These are phyloP conservation scores for Bipolaris victoriae DNA, from an alignment of 2,329 filamentous ascomycete species.

Conservation along the genomic window DNA sequence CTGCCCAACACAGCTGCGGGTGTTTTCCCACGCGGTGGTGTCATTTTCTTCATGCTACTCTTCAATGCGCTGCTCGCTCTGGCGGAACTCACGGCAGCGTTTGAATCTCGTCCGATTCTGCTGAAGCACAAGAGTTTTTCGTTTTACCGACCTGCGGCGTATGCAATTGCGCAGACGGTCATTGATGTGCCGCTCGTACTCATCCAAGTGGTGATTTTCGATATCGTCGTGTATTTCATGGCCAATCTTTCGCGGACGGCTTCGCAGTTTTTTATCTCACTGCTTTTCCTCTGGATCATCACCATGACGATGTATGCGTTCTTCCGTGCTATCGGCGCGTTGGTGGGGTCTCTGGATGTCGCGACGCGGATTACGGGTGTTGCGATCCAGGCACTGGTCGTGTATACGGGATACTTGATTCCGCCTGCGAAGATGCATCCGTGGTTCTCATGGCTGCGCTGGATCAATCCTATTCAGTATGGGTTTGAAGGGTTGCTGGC, in stretches of 20 bases:
- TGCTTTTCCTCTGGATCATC: conserved; percentile 66
- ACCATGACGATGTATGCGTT: conserved; percentile 54
- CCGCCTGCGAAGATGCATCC: conserved; percentile 50
- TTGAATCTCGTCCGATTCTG: conserved; percentile 68
- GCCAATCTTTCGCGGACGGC: conserved; percentile 61
- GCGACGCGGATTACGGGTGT: conserved; percentile 51
- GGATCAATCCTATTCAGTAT: conserved; percentile 67
- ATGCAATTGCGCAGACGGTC: conserved; percentile 63
- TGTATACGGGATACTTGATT: conserved; percentile 51
- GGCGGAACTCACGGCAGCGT: conserved; percentile 66
- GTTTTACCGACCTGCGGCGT: conserved; percentile 69
- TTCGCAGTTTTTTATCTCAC: conserved; percentile 67
- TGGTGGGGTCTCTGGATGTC: conserved; percentile 45
- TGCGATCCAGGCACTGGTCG: conserved; percentile 49
- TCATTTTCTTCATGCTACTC: conserved; percentile 65
- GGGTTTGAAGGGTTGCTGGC: conserved; percentile 71
- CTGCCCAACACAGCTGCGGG: conserved; percentile 60
- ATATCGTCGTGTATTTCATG: conserved; percentile 69
- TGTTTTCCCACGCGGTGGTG: conserved; percentile 65
- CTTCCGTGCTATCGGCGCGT: conserved; percentile 47
- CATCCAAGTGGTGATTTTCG: conserved; percentile 64
- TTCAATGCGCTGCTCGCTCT: conserved; percentile 68
- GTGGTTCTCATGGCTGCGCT: conserved; percentile 50
- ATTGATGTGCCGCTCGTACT: conserved; percentile 64
- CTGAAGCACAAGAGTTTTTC: conserved; percentile 74